Conservation (phyloP, 371 early-diverging fungal species). For the Mucor lusitanicus region DNA sequence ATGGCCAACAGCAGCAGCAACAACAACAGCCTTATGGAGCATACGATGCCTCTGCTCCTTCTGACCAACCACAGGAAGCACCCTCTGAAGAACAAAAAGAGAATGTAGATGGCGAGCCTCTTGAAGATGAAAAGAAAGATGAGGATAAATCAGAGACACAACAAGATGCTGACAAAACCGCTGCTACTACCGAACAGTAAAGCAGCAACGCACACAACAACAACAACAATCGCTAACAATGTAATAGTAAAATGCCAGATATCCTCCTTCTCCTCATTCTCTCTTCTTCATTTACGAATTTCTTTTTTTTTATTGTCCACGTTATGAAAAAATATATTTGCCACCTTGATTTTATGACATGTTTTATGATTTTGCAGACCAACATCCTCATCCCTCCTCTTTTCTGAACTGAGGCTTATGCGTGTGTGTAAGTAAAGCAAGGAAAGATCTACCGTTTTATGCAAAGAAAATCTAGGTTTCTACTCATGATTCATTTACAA, state of each 20-base stretch:
- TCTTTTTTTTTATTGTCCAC: not conserved
- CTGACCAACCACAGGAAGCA: not conserved
- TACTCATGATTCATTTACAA: too few species aligned
- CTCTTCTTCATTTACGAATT: not conserved
- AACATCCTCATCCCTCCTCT: not conserved
- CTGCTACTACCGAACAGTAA: not conserved
- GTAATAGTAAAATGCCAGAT: not conserved
- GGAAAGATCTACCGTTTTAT: too few species aligned
- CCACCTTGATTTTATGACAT: not conserved
- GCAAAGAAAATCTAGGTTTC: too few species aligned
- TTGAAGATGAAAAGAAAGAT: constrained; percentile 1
- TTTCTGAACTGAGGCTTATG: not conserved
- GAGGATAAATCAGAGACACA: not conserved
- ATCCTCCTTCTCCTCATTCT: not conserved
- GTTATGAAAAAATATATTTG: not conserved
- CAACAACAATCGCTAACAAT: not conserved
- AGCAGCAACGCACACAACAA: not conserved
- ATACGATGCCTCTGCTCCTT: not conserved
- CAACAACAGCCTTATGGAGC: constrained; percentile 3
- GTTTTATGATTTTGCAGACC: not conserved
- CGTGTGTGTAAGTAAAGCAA: not conserved
- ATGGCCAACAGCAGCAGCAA: constrained; percentile 26
- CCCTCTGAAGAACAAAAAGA: constrained; percentile 2
- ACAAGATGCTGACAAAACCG: not conserved
- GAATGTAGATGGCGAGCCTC: constrained; percentile 9